Base-by-base conservation (phyloP, 1,139 yeast species). In the Ashbya aceris region DNA sequence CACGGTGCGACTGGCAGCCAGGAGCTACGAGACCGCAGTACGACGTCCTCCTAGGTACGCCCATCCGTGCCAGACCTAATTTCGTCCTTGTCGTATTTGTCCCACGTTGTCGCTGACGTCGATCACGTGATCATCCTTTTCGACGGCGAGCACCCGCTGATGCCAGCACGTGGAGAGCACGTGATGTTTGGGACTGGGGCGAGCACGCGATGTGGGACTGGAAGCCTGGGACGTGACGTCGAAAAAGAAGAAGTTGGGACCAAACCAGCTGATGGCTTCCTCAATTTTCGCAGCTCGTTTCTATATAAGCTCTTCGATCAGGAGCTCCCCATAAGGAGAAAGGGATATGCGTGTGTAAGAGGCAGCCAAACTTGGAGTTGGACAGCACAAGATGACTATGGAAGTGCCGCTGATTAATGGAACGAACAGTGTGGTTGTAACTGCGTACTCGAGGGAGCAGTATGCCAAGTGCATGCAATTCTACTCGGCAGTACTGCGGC, bases 321-420 rank as follows among this genome's bases (percentile, higher is more conserved):
- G 31, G 13, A 32, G 13, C 12, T 32, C 35, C n/a, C n/a, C 13
- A 13, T 32, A 32, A 11, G n/a, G 17, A 32, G 31, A 12, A 29
- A 11, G 13, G 13, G 13, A 29, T n/a, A 29, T 4, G 31, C 13
- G 11, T 5, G n/a, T n/a, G n/a, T 11, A 32, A 7, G 5, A 11
- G 17, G 20, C 12, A 13, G n/a, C 20, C 20, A 32, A 13, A 32
- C 6, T 11, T n/a, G 20, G 20, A 32, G 35, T 11, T 12, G 11
- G 9, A 11, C n/a, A 32, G 23, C 17, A 13, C 27, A 34, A 10
- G 12, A 55, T 55, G 60, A 51, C 58, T 41, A 52, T 46, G 38
- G 46, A 49, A 36, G 47, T 56, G 41, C 64, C 64, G 27, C 46
- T 59, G 42, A 60, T 60, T 46, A 60, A 58, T 45, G 64, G 64